Evolutionary conservation across 371 early-diverging fungal species (phyloP).

Genomic region (Parasitella parasitica): DNA sequence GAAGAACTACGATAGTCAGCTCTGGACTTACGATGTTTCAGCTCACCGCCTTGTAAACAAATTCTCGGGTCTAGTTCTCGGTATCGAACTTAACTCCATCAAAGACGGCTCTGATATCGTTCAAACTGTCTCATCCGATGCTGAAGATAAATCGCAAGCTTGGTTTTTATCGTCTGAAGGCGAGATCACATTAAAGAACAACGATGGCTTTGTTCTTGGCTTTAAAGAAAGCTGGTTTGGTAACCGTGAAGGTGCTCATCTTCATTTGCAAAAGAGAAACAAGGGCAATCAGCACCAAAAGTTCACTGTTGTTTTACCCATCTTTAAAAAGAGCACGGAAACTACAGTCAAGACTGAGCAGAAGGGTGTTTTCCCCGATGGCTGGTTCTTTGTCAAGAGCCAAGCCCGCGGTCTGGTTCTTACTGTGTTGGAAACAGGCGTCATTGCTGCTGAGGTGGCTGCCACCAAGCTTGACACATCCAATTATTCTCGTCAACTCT

Average conservation of each 20-base stretch:
- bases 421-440: conserved; percentile 37
- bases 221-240: conserved; percentile 52
- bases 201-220: conserved; percentile 47
- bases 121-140: conserved; percentile 31
- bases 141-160: conserved; percentile 27
- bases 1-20: conserved; percentile 43
- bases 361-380: conserved; percentile 50
- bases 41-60: conserved; percentile 47
- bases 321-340: conserved; percentile 33
- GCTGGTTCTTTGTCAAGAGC: conserved; percentile 66
- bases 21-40: conserved; percentile 51
- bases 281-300: conserved; percentile 28
- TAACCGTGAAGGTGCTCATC: conserved; percentile 44
- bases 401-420: conserved; percentile 50
- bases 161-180: conserved; percentile 39
- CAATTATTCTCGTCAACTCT: conserved; percentile 56
- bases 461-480: conserved; percentile 49
- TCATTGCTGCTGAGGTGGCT: conserved; percentile 38
- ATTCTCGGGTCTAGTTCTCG: conserved; percentile 51
- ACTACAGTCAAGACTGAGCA: conserved; percentile 17
- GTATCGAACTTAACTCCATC: conserved; percentile 36
- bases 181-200: conserved; percentile 40
- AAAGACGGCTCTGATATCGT: conserved; percentile 46
- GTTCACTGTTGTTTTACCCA: conserved; percentile 42
- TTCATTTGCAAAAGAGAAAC: conserved; percentile 38